A percentile compares a stretch with the other conserved stretches of the same genome.
Evolutionary conservation across 768 basidiomycete species (phyloP).

Genomic region (Suillus spraguei): DNA sequence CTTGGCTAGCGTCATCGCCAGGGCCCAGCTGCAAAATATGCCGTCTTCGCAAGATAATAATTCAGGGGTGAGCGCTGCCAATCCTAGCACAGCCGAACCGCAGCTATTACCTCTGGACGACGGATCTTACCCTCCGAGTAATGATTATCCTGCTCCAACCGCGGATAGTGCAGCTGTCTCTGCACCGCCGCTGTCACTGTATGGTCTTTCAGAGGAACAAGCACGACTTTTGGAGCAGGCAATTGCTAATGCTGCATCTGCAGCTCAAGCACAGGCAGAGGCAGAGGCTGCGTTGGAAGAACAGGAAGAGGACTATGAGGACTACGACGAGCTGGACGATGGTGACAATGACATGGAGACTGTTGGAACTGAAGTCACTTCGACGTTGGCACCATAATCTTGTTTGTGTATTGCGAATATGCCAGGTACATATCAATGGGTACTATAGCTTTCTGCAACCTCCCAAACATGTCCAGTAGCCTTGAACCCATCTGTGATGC

Average conservation of each 20-base stretch:
- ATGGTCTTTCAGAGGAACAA: constrained; percentile 76
- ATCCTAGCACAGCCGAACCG: constrained; percentile 17
- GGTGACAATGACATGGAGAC: constrained; percentile 43
- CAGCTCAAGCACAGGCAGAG: constrained; percentile 78
- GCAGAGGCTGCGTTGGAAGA: constrained; percentile 78
- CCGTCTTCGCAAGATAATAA: constrained; percentile 19
- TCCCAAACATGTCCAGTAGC: constrained; percentile 15
- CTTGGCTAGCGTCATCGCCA: constrained; percentile 70
- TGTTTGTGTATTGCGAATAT: constrained; percentile 21
- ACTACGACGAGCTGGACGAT: constrained; percentile 47
- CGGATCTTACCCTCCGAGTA: not conserved
- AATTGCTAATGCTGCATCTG: constrained; percentile 72
- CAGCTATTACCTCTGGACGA: constrained; percentile 13
- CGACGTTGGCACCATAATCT: constrained; percentile 18
- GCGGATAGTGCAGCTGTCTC: constrained; percentile 14
- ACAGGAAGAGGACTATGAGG: constrained; percentile 56
- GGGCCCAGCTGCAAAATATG: constrained; percentile 59
- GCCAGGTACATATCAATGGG: constrained; percentile 24
- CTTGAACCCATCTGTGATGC: constrained; percentile 15
- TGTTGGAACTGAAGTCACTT: constrained; percentile 12
- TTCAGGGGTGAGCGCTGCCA: constrained; percentile 9
- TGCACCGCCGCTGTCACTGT: constrained; percentile 57
- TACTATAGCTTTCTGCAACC: constrained; percentile 24
- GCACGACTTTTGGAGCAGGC: constrained; percentile 69
- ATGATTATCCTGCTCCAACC: constrained; percentile 15